Conservation (phyloP, 306 rosid species). For the Oxytropis ochrocephala region DNA sequence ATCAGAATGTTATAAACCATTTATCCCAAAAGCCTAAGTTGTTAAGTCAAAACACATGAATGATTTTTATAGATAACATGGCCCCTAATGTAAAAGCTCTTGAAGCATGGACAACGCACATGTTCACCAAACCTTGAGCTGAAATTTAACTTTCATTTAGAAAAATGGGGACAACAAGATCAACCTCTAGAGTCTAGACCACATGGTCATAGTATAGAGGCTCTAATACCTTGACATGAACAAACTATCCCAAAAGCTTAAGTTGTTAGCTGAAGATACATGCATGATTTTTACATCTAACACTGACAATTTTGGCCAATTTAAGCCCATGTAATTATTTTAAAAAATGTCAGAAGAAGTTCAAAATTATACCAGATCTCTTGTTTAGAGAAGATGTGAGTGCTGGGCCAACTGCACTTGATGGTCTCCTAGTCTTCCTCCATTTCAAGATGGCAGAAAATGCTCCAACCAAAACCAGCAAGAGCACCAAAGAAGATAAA, state of each 20-base stretch:
- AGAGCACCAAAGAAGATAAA: slow-evolving; percentile 80
- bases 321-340: neutral
- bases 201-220: neutral
- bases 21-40: neutral
- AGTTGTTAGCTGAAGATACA: neutral
- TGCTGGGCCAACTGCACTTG: slow-evolving; percentile 78
- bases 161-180: neutral
- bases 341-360: slow-evolving; percentile 4
- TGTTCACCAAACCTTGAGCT: neutral
- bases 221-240: neutral
- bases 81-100: neutral
- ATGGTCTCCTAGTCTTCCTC: slow-evolving; percentile 74
- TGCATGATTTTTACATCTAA: neutral
- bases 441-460: slow-evolving; percentile 57
- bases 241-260: neutral
- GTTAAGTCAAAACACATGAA: neutral
- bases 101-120: neutral
- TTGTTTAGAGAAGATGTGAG: slow-evolving; percentile 71
- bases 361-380: slow-evolving; percentile 67
- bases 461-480: slow-evolving; percentile 73
- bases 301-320: neutral
- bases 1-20: neutral
- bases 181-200: neutral
- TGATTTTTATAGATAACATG: neutral
- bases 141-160: neutral